These are phyloP conservation scores for Syncephalastrum contaminatum DNA, from an alignment of 371 early-diverging fungal species.

Conservation along the genomic window DNA sequence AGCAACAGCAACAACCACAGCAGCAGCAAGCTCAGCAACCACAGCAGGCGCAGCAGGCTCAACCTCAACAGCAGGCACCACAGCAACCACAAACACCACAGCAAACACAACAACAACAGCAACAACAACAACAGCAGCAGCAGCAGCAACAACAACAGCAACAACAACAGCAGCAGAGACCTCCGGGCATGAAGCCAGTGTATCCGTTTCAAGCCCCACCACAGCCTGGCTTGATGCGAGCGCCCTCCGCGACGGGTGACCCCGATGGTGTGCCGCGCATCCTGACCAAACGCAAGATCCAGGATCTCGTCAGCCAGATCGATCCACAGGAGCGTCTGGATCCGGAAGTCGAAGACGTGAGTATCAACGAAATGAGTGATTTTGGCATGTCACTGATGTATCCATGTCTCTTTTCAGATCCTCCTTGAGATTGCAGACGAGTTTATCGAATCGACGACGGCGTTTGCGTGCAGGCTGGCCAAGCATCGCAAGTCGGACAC, in stretches of 20 bases:
- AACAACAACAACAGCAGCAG: background rate
- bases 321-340: constrained; percentile 86
- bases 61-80: constrained; percentile 11
- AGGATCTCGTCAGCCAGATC: constrained; percentile 85
- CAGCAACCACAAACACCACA: constrained; percentile 7
- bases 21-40: constrained; percentile 10
- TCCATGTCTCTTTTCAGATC: constrained; percentile 46
- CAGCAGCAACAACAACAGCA: background rate
- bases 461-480: constrained; percentile 85
- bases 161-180: constrained; percentile 1
- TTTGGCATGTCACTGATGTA: background rate
- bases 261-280: constrained; percentile 39
- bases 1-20: constrained; percentile 19
- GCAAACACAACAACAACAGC: constrained; percentile 7
- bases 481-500: constrained; percentile 86
- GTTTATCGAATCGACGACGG: constrained; percentile 87
- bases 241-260: constrained; percentile 15
- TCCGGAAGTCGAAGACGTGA: constrained; percentile 88
- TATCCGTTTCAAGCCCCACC: constrained; percentile 9
- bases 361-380: constrained; percentile 1
- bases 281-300: constrained; percentile 82
- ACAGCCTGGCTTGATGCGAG: constrained; percentile 3
- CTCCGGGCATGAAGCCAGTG: background rate
- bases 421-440: constrained; percentile 89
- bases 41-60: constrained; percentile 5